A percentile compares a stretch with the other conserved stretches of the same genome.
phyloP scores from a whole-genome alignment of 2,329 filamentous ascomycete species.

The Hymenoscyphus scutula region DNA sequence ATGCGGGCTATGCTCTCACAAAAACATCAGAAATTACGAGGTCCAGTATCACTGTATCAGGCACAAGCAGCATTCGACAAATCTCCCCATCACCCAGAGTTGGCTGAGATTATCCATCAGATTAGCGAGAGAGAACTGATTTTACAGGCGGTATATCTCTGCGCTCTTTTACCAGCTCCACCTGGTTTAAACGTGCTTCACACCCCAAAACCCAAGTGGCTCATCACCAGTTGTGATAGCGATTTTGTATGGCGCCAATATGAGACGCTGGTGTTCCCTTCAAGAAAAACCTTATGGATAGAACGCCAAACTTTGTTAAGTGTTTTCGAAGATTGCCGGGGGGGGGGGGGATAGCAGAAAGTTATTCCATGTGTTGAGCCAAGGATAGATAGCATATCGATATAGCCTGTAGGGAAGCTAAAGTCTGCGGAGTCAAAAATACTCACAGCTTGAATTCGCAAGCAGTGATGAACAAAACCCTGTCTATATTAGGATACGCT shows the following conservation, averaged over 20 bases:
- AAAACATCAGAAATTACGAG: background rate
- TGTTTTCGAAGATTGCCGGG: background rate
- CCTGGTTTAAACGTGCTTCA: no score
- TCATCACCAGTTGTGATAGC: no score
- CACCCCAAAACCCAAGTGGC: no score
- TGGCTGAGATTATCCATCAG: no score
- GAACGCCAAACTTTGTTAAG: background rate
- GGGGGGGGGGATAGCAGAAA: background rate
- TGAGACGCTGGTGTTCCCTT: no score
- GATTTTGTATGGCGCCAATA: no score
- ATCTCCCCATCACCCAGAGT: no score
- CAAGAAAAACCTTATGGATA: background rate
- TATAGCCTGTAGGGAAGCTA: slow-evolving; percentile 2
- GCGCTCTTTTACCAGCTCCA: no score
- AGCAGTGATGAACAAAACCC: background rate
- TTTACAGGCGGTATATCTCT: no score
- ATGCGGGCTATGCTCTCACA: background rate
- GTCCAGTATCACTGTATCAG: background rate
- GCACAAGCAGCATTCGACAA: no score
- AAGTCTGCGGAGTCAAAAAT: background rate
- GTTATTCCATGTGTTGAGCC: background rate
- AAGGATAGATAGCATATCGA: background rate
- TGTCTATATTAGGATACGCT: background rate
- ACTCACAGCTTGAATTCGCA: background rate
- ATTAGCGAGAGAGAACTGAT: no score